These are phyloP conservation scores for Hypomyces rosellus DNA, from an alignment of 2,329 filamentous ascomycete species.

Conservation along the genomic window DNA sequence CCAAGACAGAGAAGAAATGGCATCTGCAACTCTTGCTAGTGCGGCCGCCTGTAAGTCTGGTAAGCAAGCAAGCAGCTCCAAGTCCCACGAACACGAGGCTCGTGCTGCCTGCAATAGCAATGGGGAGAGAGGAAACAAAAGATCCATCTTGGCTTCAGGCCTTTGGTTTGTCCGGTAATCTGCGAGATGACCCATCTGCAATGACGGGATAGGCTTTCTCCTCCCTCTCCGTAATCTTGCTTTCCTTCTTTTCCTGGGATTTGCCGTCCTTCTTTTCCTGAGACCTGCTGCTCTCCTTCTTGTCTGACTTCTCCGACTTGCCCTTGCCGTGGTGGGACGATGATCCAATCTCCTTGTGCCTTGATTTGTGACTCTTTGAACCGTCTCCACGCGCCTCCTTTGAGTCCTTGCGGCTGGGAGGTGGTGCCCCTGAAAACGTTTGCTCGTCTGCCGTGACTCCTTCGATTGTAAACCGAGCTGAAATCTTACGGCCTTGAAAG, in stretches of 20 bases:
- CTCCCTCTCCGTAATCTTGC: conserved; percentile 2
- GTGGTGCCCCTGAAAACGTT: background rate
- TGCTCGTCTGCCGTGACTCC: conserved; percentile 9
- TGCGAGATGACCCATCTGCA: conserved; percentile 4
- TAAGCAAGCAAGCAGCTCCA: no score
- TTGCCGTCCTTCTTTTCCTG: conserved; percentile 5
- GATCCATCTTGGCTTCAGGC: background rate
- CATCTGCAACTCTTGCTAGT: no score
- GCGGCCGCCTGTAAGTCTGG: no score
- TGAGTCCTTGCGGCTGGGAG: background rate
- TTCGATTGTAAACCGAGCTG: conserved; percentile 18
- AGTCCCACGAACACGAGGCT: no score
- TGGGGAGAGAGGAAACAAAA: background rate
- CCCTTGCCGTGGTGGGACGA: conserved; percentile 1
- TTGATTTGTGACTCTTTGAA: conserved; percentile 9
- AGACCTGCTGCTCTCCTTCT: conserved; percentile 9
- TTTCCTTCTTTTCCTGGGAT: background rate
- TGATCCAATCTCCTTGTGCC: conserved; percentile 12
- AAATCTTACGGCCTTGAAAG: conserved; percentile 21
- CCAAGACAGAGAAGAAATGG: no score
- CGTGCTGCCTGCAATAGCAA: background rate
- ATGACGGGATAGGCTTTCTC: conserved; percentile 1
- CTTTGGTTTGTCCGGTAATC: background rate
- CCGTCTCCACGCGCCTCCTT: background rate
- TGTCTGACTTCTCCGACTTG: conserved; percentile 3